Base-by-base conservation (phyloP, 176 grass and related monocot species). In the bread wheat (Triticum aestivum) region DNA sequence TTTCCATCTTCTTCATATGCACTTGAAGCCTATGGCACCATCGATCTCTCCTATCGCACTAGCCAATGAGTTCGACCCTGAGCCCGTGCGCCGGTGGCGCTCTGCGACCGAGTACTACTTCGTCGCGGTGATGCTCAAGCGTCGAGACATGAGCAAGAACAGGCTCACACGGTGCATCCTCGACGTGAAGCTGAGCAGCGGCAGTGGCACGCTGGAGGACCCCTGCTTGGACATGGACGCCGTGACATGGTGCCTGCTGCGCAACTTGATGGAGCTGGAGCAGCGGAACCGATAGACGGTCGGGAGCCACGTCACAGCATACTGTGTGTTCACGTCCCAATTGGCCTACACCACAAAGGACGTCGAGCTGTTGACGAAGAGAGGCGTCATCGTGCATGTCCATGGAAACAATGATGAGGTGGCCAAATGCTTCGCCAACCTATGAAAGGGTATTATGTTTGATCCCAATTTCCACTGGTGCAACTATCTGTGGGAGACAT, bases 321-420 rank as follows among this genome's bases (percentile, higher is more conserved):
- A 86, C 77, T 86, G 85, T 54, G 3, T 86, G 9, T 86, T 86
- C 77, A 63, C 80, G 33, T 86, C 85, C 2, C 85, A 86, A 66
- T 0, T 86, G 15, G 66, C 77, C 8, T 62, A 34, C 51, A 79
- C 33, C 9, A 1, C n/a, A 6, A 13, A 1, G 26, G 77, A 73
- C 65, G 77, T 86, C 1, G 85, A 61, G 18, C 66, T 72, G 1
- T 51, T 86, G 5, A 32, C 37, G 0, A 61, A 39, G 52, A 23
- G 14, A 0, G 17, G 85, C 0, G 3, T 73, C 37, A 73, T 80
- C 37, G 77, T 5, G 11, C 77, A 86, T 37, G 26, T 9, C 34
- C 85, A 73, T 0, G 85, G 85, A 38, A 62, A 18, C 66, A 1
- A 86, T 52, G 7, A 0, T 4, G 84, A 62, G 34, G 84, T 71